Evolutionary conservation across 2,329 filamentous ascomycete species (phyloP).

Genomic region (Cercospora beticola): DNA sequence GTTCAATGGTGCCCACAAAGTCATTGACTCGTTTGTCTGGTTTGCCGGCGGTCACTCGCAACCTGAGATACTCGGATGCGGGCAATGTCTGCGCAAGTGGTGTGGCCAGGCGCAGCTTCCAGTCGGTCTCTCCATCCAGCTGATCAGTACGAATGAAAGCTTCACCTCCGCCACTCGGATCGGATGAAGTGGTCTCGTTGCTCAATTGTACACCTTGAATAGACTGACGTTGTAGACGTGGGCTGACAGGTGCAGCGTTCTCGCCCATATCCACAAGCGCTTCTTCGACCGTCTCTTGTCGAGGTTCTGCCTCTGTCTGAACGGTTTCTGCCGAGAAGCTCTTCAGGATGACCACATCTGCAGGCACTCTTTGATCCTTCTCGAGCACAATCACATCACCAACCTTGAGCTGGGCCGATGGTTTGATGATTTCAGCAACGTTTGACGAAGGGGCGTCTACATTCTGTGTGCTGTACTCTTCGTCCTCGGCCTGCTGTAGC

Average conservation of each 20-base stretch:
- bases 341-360: conserved; percentile 90
- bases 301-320: conserved; percentile 37
- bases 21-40: conserved; percentile 94
- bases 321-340: conserved; percentile 64
- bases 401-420: conserved; percentile 84
- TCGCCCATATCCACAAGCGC: conserved; percentile 31
- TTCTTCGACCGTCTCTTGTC: conserved; percentile 22
- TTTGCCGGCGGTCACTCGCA: conserved; percentile 77
- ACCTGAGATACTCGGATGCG: conserved; percentile 64
- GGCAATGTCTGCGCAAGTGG: conserved; percentile 78
- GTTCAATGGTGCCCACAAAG: conserved; percentile 84
- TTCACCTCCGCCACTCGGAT: conserved; percentile 64
- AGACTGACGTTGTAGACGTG: conserved; percentile 32
- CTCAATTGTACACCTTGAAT: conserved; percentile 24
- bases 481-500: conserved; percentile 67
- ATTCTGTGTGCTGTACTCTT: conserved; percentile 57
- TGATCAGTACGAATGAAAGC: conserved; percentile 98
- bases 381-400: conserved; percentile 91
- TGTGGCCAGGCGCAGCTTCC: conserved; percentile 90
- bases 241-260: conserved; percentile 19
- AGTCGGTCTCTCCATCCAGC: conserved; percentile 95
- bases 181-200: conserved; percentile 37
- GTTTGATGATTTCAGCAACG: conserved; percentile 67
- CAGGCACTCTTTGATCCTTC: conserved; percentile 90
- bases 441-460: conserved; percentile 38